Evolutionary conservation across 1,284 basidiomycete species (phyloP).

Genomic region (Rhodotorula sp.): DNA sequence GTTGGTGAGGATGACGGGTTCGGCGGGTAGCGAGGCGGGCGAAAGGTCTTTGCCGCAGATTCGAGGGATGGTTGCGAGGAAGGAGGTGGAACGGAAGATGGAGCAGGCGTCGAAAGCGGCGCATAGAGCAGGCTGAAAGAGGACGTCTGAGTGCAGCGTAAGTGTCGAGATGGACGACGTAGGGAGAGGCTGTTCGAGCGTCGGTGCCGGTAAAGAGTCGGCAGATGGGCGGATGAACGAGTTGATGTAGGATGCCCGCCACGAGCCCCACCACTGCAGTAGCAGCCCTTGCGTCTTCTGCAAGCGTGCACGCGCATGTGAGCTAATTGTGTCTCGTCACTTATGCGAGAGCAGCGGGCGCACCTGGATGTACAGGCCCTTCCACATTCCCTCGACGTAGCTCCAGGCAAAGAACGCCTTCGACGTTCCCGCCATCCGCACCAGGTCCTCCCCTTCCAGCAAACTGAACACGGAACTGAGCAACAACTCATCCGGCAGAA

Average conservation of each 20-base stretch:
- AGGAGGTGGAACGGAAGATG: slow-evolving; percentile 17
- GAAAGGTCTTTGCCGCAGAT: slow-evolving; percentile 14
- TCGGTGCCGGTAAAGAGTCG: background rate
- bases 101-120: slow-evolving; percentile 38
- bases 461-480: slow-evolving; percentile 30
- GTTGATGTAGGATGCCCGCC: slow-evolving; percentile 44
- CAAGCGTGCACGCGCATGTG: background rate
- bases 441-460: slow-evolving; percentile 23
- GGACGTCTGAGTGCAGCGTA: slow-evolving; percentile 46
- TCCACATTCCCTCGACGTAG: slow-evolving; percentile 44
- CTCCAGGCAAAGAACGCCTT: slow-evolving; percentile 44
- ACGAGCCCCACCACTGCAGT: slow-evolving; percentile 38
- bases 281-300: slow-evolving; percentile 24
- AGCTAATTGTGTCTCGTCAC: background rate
- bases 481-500: slow-evolving; percentile 38
- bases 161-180: slow-evolving; percentile 40
- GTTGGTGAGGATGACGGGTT: slow-evolving; percentile 45
- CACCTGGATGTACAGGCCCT: slow-evolving; percentile 41
- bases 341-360: background rate
- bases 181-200: slow-evolving; percentile 21
- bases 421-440: slow-evolving; percentile 19
- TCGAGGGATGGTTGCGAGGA: slow-evolving; percentile 29
- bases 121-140: slow-evolving; percentile 47
- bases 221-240: slow-evolving; percentile 21
- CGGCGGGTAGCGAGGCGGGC: slow-evolving; percentile 20